These are phyloP conservation scores for Tilletia setariae DNA, from an alignment of 1,284 basidiomycete species.

Conservation along the genomic window DNA sequence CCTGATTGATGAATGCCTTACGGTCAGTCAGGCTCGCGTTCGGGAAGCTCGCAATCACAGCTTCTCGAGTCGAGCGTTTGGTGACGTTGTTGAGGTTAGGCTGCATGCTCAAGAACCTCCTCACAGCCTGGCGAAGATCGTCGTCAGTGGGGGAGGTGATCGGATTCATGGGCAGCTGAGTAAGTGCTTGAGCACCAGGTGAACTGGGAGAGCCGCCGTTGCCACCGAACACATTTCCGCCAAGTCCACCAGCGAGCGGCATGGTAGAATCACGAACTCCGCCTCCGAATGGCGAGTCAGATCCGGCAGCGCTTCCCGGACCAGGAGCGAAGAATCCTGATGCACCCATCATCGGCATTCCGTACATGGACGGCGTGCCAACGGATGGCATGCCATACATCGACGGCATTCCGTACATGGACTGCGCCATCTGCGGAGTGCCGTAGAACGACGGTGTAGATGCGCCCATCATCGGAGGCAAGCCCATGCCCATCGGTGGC, in stretches of 20 bases:
- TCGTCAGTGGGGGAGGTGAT: slow-evolving; percentile 33
- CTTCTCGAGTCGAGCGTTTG: slow-evolving; percentile 49
- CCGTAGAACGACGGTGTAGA: slow-evolving; percentile 40
- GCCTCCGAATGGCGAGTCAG: slow-evolving; percentile 10
- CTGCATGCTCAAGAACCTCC: slow-evolving; percentile 42
- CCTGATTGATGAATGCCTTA: slow-evolving; percentile 47
- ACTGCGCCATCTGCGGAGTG: slow-evolving; percentile 29
- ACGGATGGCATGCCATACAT: slow-evolving; percentile 43
- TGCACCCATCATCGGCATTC: slow-evolving; percentile 26
- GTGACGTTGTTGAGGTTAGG: slow-evolving; percentile 52
- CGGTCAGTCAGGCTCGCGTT: slow-evolving; percentile 37
- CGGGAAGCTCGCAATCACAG: slow-evolving; percentile 44
- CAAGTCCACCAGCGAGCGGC: slow-evolving; percentile 14
- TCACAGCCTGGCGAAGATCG: slow-evolving; percentile 42
- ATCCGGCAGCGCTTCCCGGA: background rate
- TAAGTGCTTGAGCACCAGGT: too few species aligned
- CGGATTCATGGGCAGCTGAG: too few species aligned
- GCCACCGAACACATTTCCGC: too few species aligned
- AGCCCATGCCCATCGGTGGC: slow-evolving; percentile 12
- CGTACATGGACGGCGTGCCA: slow-evolving; percentile 36
- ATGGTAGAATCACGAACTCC: background rate
- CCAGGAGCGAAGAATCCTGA: background rate
- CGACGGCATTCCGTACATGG: slow-evolving; percentile 47
- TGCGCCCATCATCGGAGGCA: slow-evolving; percentile 17
- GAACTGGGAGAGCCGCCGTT: too few species aligned